Conservation (phyloP, 805 yeast genomes). For the Pichia heedii region DNA sequence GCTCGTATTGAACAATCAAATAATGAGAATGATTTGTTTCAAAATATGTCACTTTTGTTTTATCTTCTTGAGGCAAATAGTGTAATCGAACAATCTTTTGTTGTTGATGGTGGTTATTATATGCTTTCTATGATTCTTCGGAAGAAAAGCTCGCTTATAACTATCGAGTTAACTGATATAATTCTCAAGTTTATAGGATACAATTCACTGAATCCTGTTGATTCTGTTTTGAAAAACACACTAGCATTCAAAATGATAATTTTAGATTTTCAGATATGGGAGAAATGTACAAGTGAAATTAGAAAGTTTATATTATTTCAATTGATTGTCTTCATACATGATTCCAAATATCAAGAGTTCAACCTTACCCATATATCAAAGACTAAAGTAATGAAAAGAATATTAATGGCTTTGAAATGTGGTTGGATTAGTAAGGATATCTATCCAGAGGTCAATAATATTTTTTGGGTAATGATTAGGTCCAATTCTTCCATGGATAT, state of each 20-base stretch:
- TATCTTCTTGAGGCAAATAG: constrained; percentile 32
- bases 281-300: constrained; percentile 30
- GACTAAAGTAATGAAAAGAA: constrained; percentile 36
- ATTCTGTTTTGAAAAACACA: constrained; percentile 49
- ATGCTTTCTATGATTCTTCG: constrained; percentile 45
- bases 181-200: constrained; percentile 50
- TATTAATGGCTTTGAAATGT: constrained; percentile 42
- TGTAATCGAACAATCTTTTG: constrained; percentile 50
- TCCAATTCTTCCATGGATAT: constrained; percentile 46
- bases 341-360: constrained; percentile 40
- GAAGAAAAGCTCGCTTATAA: constrained; percentile 32
- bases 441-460: constrained; percentile 29
- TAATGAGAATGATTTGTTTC: constrained; percentile 26
- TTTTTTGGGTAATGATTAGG: constrained; percentile 33
- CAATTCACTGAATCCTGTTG: constrained; percentile 38
- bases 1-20: constrained; percentile 32
- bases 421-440: constrained; percentile 30
- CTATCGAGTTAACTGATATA: constrained; percentile 37
- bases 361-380: constrained; percentile 46
- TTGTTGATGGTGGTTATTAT: constrained; percentile 50
- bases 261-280: constrained; percentile 58
- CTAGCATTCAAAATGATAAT: constrained; percentile 49
- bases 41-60: constrained; percentile 34
- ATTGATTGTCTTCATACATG: constrained; percentile 44
- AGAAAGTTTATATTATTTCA: constrained; percentile 49